Percentiles rank a stretch among this genome's conserved stretches.
These are phyloP conservation scores for Phyllosticta capitalensis DNA, from an alignment of 2,329 filamentous ascomycete genomes.

Conservation along the genomic window DNA sequence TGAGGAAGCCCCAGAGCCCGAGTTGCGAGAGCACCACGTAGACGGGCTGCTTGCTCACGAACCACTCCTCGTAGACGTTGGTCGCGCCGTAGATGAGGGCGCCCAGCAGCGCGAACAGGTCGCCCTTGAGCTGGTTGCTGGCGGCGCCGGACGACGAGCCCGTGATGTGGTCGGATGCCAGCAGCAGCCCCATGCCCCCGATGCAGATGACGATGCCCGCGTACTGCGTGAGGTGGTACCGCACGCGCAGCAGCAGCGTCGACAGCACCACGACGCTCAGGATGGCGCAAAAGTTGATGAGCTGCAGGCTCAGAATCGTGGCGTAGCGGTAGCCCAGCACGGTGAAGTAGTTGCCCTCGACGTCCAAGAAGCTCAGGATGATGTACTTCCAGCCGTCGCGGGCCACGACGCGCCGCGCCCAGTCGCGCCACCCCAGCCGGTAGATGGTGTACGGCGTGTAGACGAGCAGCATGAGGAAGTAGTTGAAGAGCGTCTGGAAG, in stretches of 20 bases:
- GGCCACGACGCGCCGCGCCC: constrained; percentile 47
- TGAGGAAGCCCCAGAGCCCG: constrained; percentile 67
- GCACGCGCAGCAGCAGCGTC: constrained; percentile 71
- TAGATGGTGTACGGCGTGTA: constrained; percentile 75
- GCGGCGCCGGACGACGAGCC: constrained; percentile 52
- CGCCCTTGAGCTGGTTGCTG: constrained; percentile 73
- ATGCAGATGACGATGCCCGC: constrained; percentile 81
- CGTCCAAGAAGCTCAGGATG: constrained; percentile 85
- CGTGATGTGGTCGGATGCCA: constrained; percentile 79
- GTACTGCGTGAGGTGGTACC: constrained; percentile 82
- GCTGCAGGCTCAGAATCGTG: constrained; percentile 82
- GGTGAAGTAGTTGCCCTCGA: constrained; percentile 96
- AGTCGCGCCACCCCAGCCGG: constrained; percentile 66
- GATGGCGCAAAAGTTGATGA: constrained; percentile 99
- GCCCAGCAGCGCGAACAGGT: constrained; percentile 81
- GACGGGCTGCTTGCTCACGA: constrained; percentile 74
- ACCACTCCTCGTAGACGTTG: constrained; percentile 91
- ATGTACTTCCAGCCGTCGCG: constrained; percentile 88
- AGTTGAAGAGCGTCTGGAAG: constrained; percentile 95
- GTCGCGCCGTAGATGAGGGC: constrained; percentile 84
- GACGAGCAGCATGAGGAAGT: constrained; percentile 70
- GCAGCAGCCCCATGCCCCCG: constrained; percentile 78
- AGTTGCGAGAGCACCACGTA: constrained; percentile 93
- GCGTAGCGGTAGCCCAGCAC: constrained; percentile 90
- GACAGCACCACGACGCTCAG: constrained; percentile 82